Base-by-base conservation (phyloP, 2,329 filamentous ascomycete genomes). In the Fusarium sp. region DNA sequence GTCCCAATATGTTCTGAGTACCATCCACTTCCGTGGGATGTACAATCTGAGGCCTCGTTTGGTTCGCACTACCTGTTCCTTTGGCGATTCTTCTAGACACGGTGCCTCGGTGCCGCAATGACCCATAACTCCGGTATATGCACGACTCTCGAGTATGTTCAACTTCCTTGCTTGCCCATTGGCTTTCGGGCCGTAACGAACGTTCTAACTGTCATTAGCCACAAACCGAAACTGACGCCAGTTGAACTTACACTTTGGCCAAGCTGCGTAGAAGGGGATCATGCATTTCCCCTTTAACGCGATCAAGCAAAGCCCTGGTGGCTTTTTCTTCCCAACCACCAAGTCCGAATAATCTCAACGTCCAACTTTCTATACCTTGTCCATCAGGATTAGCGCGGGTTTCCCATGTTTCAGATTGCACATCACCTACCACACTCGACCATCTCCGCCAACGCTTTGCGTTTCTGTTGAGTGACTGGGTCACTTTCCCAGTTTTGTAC, bases 401-500 rank as follows among this genome's bases (percentile, higher is more conserved):
- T 44, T 20, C 36, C 34, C 7, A 8, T 11, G 45, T 40, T 54
- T 34, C n/a, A 14, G 6, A 11, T 15, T 6, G 3, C 8, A 19
- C 19, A 12, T 11, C 7, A 69, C 76, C 14, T 75, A 82, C 80
- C 73, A 34, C 75, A 75, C 36, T 79, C 71, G 2, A 80, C 71
- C 70, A 83, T 77, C 46, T 76, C 67, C 6, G 75, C 75, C 34
- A 81, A 65, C 19, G 81, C 58, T 17, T 69, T 73, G 39, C 80
- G 80, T 38, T 80, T 80, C 34, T 72, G 72, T 26, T 73, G 72
- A 62, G 77, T 74, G 52, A 80, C 74, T 9, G 79, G 76, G 48
- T 83, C 81, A 23, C 74, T 73, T 0, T 79, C 78, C 77, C 80
- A 81, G 34, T 73, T 71, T 12, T 78, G 76, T 20, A 82, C 67